Conservation (phyloP, 208 protist genomes). For the Angomonas deanei region DNA sequence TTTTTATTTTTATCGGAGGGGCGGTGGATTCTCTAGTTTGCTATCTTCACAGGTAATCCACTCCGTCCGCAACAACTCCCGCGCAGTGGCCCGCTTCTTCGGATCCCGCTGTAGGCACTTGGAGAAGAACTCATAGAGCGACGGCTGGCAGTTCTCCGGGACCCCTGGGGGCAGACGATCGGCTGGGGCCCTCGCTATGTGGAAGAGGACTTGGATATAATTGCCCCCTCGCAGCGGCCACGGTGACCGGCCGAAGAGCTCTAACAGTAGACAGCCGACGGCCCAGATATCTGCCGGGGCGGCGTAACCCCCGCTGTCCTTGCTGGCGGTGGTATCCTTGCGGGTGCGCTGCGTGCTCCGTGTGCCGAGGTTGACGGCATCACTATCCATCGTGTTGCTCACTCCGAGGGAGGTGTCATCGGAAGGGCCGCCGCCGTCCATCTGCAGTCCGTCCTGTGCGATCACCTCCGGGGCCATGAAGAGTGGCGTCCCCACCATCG, state of each 20-base stretch:
- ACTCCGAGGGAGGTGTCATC: neutral
- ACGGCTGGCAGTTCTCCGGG: conserved; percentile 30
- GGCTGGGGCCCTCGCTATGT: conserved; percentile 52
- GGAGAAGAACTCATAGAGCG: conserved; percentile 37
- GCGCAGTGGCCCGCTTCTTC: conserved; percentile 39
- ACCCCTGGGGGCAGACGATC: conserved; percentile 61
- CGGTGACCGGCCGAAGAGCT: conserved; percentile 69
- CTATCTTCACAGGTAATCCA: conserved; percentile 67
- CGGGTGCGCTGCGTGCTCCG: neutral
- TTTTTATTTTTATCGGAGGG: conserved; percentile 9
- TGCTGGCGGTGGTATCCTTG: neutral
- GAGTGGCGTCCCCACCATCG: conserved; percentile 77
- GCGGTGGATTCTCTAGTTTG: conserved; percentile 15
- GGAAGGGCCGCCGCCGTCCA: neutral
- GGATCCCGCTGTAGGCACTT: conserved; percentile 62
- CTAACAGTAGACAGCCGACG: conserved; percentile 75
- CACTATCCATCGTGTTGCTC: neutral
- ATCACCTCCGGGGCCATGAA: conserved; percentile 90
- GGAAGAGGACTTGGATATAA: conserved; percentile 62
- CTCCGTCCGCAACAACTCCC: conserved; percentile 45
- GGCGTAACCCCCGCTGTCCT: conserved; percentile 34
- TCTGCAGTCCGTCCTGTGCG: conserved; percentile 12
- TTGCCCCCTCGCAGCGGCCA: conserved; percentile 37
- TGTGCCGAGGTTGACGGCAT: neutral
- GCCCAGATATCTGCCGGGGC: conserved; percentile 79